Base-by-base conservation (phyloP, 139 green algal genomes). In the Monoraphidium neglectum region DNA sequence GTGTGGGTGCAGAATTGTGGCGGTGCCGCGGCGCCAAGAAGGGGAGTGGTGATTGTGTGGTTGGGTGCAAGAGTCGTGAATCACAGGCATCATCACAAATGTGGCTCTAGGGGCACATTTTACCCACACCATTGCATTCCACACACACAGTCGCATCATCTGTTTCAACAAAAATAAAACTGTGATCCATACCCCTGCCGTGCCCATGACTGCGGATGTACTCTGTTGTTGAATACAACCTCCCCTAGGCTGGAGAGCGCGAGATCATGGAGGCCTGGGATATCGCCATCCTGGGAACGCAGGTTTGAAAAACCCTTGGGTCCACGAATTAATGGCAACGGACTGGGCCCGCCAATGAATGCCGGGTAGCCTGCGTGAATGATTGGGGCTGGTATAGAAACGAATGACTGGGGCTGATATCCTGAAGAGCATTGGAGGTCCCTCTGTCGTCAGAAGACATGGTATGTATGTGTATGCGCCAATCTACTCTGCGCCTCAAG, bases 251-350 rank as follows among this genome's bases (percentile, higher is more conserved):
- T 32, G 73, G 73, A 32, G 72, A 78, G 62, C 32, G 47, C 3
- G 72, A 78, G 28, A n/a, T 71, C 32, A 65, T 78, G 3, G 61
- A 71, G 30, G 72, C 72, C 26, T 71, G 47, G 21, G 62, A 78
- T 38, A 46, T 65, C 30, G 72, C 72, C 30, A 63, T 79, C 5
- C 73, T 79, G 5, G 73, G 73, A 1, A 47, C 63, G 1, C 62
- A 77, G 70, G 70, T 77, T 26, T 30, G 61, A 24, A 23, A 4
- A 24, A 36, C 23, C 3, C 36, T 16, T 24, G 24, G 13, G 13
- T 63, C 13, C 33, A 18, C 33, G 23, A 37, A n/a, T 4, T 38
- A 13, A 23, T 26, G 36, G 30, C 30, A 28, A 18, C n/a, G 62
- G 24, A n/a, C 18, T 43, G 26, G 8, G 43, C 43, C 8, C 43